Evolutionary conservation across 768 basidiomycete genomes (phyloP).

Genomic region (Phanerochaete sordida): DNA sequence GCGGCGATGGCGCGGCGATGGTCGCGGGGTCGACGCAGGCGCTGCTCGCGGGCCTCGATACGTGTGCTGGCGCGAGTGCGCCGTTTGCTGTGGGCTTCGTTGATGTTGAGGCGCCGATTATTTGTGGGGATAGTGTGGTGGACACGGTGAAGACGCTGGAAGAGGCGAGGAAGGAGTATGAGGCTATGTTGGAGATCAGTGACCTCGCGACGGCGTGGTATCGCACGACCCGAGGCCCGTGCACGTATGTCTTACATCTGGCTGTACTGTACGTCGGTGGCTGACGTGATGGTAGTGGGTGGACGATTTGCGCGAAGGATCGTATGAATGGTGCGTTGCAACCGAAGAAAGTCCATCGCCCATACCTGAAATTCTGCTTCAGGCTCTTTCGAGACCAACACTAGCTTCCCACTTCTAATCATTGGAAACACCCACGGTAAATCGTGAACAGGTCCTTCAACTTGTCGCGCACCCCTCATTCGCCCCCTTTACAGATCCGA

Average conservation of each 20-base stretch:
- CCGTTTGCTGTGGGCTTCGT: background rate
- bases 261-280: background rate
- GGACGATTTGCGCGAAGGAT: background rate
- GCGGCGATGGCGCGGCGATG: background rate
- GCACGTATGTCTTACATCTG: background rate
- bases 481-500: too few species aligned
- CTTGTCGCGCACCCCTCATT: too few species aligned
- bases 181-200: background rate
- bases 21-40: background rate
- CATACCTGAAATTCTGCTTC: background rate
- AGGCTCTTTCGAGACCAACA: constrained; percentile 17
- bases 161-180: background rate
- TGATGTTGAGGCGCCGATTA: background rate
- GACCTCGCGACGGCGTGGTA: background rate
- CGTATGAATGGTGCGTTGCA: too few species aligned
- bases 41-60: background rate
- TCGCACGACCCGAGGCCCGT: background rate
- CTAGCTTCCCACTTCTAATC: constrained; percentile 24
- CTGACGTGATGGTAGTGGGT: background rate
- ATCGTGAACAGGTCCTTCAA: too few species aligned
- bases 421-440: constrained; percentile 19
- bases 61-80: background rate
- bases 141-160: background rate
- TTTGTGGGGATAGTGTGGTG: background rate
- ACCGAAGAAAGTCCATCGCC: background rate